phyloP scores from a whole-genome alignment of 139 green algal species.

The Chlorella sp. region DNA sequence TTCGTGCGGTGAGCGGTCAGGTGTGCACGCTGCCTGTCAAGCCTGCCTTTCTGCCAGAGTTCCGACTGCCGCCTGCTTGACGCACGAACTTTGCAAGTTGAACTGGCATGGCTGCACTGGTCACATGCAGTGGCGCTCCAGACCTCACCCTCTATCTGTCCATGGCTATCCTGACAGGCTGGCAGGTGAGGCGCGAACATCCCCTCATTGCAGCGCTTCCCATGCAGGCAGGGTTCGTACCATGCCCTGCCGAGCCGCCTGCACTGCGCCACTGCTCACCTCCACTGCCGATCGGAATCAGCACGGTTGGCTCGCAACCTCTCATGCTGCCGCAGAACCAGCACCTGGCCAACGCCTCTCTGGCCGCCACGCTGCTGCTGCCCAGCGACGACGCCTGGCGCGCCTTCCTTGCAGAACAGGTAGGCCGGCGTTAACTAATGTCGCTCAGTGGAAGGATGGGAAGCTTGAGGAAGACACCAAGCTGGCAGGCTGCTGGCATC shows the following conservation, averaged over 20 bases:
- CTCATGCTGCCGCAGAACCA: not conserved
- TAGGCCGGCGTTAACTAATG: not conserved
- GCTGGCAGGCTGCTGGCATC: not conserved
- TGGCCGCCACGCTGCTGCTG: conserved; percentile 26
- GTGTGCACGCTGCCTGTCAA: not conserved
- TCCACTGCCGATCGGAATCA: no score
- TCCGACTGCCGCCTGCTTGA: no score
- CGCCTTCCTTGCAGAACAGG: not conserved
- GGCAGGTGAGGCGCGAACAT: not conserved
- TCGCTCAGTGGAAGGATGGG: no score
- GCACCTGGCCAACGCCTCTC: not conserved
- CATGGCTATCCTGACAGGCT: conserved; percentile 4
- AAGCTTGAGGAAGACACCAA: no score
- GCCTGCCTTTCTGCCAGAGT: not conserved
- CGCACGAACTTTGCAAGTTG: no score
- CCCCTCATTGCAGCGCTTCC: no score
- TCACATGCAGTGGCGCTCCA: not conserved
- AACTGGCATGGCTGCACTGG: no score
- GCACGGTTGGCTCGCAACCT: no score
- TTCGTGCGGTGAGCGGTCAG: conserved; percentile 5
- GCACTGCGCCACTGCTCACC: no score
- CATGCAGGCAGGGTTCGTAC: no score
- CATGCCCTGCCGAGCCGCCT: no score
- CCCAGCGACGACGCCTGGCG: not conserved
- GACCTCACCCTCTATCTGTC: conserved; percentile 24